These are phyloP conservation scores for Candida sp. DNA, from an alignment of 1,139 yeast genomes.

Conservation along the genomic window DNA sequence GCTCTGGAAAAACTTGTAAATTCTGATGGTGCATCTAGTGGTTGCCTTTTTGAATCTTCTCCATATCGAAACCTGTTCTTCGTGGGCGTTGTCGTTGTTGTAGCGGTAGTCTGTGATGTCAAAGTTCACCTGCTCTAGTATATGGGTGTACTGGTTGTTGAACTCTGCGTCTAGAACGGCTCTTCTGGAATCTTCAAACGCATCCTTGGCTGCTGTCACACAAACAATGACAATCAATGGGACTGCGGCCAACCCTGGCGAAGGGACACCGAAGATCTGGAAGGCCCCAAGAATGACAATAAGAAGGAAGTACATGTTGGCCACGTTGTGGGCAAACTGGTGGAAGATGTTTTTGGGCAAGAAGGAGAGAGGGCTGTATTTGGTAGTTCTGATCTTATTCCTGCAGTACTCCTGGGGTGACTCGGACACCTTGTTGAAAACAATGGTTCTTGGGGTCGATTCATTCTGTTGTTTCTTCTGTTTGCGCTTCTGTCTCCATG, in stretches of 20 bases:
- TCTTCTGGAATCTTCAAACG: slow-evolving; percentile 91
- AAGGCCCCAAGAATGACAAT: slow-evolving; percentile 86
- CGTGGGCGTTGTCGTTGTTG: slow-evolving; percentile 78
- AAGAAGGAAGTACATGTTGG: slow-evolving; percentile 85
- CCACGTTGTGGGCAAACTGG: slow-evolving; percentile 83
- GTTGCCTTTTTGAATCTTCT: slow-evolving; percentile 60
- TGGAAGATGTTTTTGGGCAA: slow-evolving; percentile 80
- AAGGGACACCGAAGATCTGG: slow-evolving; percentile 88
- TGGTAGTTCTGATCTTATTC: slow-evolving; percentile 95
- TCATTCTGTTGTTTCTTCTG: not conserved
- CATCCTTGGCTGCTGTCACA: slow-evolving; percentile 91
- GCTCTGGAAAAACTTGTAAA: slow-evolving; percentile 25
- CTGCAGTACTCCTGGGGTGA: slow-evolving; percentile 56
- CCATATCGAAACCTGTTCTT: slow-evolving; percentile 67
- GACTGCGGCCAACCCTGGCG: slow-evolving; percentile 90
- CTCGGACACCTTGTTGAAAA: not conserved
- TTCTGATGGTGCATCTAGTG: slow-evolving; percentile 23
- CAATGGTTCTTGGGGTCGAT: not conserved
- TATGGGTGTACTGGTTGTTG: slow-evolving; percentile 85
- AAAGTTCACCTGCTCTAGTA: slow-evolving; percentile 39
- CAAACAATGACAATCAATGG: slow-evolving; percentile 92
- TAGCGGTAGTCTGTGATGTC: slow-evolving; percentile 20
- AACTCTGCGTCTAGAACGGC: slow-evolving; percentile 80
- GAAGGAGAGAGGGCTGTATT: slow-evolving; percentile 89
- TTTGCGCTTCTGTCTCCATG: not conserved